Evolutionary conservation across 2,329 filamentous ascomycete species (phyloP).

Genomic region (Xylariaceae sp.): DNA sequence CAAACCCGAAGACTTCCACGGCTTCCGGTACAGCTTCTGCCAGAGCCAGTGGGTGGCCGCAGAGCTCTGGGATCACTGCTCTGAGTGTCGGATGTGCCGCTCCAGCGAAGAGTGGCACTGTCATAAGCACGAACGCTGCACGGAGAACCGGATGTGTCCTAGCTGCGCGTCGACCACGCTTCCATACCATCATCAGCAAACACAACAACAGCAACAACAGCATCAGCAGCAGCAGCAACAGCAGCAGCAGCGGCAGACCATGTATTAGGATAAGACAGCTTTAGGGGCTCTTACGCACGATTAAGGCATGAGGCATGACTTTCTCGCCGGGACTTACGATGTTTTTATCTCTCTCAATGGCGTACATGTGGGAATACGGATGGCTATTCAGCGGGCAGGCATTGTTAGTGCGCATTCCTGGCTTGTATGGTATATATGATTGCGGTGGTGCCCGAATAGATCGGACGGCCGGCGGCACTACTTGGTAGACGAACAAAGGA

Average conservation of each 20-base stretch:
- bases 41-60: conserved; percentile 29
- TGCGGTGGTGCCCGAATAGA: conserved; percentile 15
- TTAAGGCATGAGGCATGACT: conserved; percentile 15
- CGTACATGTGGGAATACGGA: conserved; percentile 13
- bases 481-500: conserved; percentile 12
- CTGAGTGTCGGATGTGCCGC: conserved; percentile 30
- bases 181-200: conserved; percentile 19
- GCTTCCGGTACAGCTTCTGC: conserved; percentile 34
- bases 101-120: conserved; percentile 33
- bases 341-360: conserved; percentile 16
- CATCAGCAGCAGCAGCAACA: conserved; percentile 3
- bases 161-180: conserved; percentile 26
- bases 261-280: conserved; percentile 12
- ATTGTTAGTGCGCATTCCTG: conserved; percentile 16
- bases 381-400: conserved; percentile 17
- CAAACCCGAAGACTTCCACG: conserved; percentile 30
- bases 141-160: conserved; percentile 28
- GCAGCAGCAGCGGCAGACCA: conserved; percentile 14
- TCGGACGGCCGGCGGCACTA: conserved; percentile 14
- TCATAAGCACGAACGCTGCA: conserved; percentile 31
- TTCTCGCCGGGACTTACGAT: conserved; percentile 11
- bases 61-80: conserved; percentile 30
- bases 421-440: conserved; percentile 17
- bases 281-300: conserved; percentile 1
- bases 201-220: conserved; percentile 13